These are phyloP conservation scores for Phylloporus arenicola DNA, from an alignment of 768 basidiomycete species.

Conservation along the genomic window DNA sequence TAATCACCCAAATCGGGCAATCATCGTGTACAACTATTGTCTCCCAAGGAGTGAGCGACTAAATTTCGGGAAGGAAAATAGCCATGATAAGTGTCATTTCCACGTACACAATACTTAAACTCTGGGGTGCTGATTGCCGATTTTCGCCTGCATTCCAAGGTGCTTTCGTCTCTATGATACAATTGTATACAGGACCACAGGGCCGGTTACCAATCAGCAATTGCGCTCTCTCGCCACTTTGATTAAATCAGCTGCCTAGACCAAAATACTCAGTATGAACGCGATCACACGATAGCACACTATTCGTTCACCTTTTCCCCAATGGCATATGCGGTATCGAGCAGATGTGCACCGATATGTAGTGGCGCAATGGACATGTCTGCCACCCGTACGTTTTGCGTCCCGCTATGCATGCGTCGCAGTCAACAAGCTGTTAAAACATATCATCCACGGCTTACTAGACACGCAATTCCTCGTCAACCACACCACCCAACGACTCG, in stretches of 20 bases:
- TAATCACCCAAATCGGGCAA: no score
- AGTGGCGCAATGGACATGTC: conserved; percentile 16
- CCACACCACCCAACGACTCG: conserved; percentile 14
- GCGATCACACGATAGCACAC: not conserved
- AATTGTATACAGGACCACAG: no score
- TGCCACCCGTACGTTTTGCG: conserved; percentile 13
- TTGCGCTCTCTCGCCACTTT: not conserved
- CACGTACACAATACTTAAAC: no score
- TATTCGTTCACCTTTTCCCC: conserved; percentile 9
- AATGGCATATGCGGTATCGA: conserved; percentile 17
- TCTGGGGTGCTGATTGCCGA: no score
- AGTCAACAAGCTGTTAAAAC: not conserved
- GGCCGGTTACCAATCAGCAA: not conserved
- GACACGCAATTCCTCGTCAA: conserved; percentile 13
- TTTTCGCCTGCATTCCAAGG: no score
- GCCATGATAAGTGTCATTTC: no score
- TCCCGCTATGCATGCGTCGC: conserved; percentile 5
- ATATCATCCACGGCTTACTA: conserved; percentile 4
- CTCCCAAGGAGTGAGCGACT: no score
- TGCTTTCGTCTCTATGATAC: no score
- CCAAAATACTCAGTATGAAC: not conserved
- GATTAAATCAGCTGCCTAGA: conserved; percentile 11
- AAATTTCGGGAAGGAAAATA: no score
- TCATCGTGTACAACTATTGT: no score
- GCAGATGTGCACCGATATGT: conserved; percentile 10